Evolutionary conservation across 1,284 basidiomycete species (phyloP), one percentile per base, ranked within the genome.

Genomic region (Cryptococcus sp.): DNA sequence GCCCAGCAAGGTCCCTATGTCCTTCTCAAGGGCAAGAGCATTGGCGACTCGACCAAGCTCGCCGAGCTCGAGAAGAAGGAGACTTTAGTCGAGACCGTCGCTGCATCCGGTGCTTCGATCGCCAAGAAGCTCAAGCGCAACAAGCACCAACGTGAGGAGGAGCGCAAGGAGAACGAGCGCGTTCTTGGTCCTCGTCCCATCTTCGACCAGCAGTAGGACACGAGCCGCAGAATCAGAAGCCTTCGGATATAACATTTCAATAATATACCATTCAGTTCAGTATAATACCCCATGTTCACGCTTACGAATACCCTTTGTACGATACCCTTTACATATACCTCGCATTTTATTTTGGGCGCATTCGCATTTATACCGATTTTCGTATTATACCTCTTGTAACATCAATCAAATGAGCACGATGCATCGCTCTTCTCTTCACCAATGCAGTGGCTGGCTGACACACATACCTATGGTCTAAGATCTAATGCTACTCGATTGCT

Each of bases 91-190:
- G 54, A 56, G 38, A 61, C 50, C n/a, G 19, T 67, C 11, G 37
- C 54, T 23, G 40, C 41, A 17, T 26, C 59, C 16, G 63, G 63
- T 40, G 58, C 59, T n/a, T 46, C 52, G 20, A 62, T 63, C 25
- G 63, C 61, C 15, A 65, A 69, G 50, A 59, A 59, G 52, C 59
- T 67, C 49, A 68, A 69, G 59, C 65, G 59, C 50, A 65, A 68
- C 55, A 72, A 72, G 61, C 65, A 68, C 49, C 59, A 64, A 46
- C 66, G 63, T 51, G 68, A 68, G 37, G 65, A 66, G 49, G 65
- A 69, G 52, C 47, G 70, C 39, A 57, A 55, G 45, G 70, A 72
- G 58, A 66, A 67, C 49, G 68, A 72, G 57, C 40, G 70, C 20
- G 61, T 72, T n/a, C 59, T 72, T 20, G 63, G 61, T 23, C 70